A percentile compares a stretch with the other conserved stretches of the same genome.
Evolutionary conservation across 495 filamentous ascomycete species (phyloP).

Genomic region (Evansstolkia leycettana): DNA sequence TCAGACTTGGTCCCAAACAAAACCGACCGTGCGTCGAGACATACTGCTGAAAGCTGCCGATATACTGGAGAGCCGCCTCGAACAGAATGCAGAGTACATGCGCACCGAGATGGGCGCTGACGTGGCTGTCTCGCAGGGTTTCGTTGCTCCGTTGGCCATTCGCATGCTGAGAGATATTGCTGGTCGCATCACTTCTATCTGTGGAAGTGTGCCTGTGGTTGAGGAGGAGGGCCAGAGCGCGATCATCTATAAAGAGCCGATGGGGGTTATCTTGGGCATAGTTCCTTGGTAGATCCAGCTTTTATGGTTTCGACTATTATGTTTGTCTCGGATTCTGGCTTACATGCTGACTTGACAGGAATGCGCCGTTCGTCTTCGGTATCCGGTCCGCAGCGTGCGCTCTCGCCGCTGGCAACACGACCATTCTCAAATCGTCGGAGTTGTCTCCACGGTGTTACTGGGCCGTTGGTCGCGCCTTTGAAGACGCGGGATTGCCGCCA

Average conservation of each 20-base stretch:
- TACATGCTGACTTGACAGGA: slow-evolving; percentile 27
- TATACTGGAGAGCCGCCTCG: slow-evolving; percentile 46
- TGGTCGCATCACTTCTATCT: slow-evolving; percentile 47
- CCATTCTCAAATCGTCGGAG: slow-evolving; percentile 65
- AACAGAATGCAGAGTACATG: slow-evolving; percentile 51
- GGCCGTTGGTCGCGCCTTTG: slow-evolving; percentile 53
- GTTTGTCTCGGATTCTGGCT: neutral
- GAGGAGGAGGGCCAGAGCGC: slow-evolving; percentile 43
- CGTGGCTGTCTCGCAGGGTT: slow-evolving; percentile 29
- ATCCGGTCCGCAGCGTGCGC: slow-evolving; percentile 60
- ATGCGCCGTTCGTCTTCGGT: slow-evolving; percentile 52
- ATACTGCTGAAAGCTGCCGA: slow-evolving; percentile 65
- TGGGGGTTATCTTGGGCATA: slow-evolving; percentile 69
- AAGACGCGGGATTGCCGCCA: slow-evolving; percentile 56
- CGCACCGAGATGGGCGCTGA: slow-evolving; percentile 58
- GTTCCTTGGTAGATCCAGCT: slow-evolving; percentile 67
- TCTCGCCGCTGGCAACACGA: slow-evolving; percentile 72
- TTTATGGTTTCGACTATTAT: neutral
- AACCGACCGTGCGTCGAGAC: slow-evolving; percentile 50
- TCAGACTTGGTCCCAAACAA: slow-evolving; percentile 55
- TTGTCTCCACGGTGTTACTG: slow-evolving; percentile 60
- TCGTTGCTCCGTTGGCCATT: slow-evolving; percentile 46
- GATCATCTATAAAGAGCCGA: slow-evolving; percentile 65
- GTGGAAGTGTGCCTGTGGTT: slow-evolving; percentile 51
- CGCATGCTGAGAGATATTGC: slow-evolving; percentile 62